These are phyloP conservation scores for Colletotrichum limetticola DNA, from an alignment of 2,329 filamentous ascomycete genomes.

Conservation along the genomic window DNA sequence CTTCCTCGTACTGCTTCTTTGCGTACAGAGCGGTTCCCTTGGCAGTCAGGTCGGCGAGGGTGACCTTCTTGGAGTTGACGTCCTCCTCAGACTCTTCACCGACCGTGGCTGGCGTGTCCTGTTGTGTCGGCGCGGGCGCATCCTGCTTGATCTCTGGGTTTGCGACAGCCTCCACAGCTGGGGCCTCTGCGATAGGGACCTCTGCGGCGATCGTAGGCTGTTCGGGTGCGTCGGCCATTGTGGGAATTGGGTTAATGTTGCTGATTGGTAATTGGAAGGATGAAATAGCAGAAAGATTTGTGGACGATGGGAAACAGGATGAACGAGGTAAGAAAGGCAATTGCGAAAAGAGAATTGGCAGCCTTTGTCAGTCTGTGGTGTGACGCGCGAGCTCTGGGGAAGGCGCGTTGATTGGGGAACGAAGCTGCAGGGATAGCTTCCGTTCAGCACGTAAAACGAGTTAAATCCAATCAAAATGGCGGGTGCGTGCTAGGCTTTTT, in stretches of 20 bases:
- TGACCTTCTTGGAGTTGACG: conserved; percentile 66
- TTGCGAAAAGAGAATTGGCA: conserved; percentile 7
- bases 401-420: conserved; percentile 38
- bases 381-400: conserved; percentile 32
- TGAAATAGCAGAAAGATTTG: not conserved
- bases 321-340: not conserved
- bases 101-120: conserved; percentile 24
- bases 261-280: not conserved
- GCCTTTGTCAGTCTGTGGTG: conserved; percentile 23
- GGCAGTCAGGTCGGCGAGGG: conserved; percentile 80
- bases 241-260: not conserved
- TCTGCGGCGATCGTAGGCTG: conserved; percentile 39
- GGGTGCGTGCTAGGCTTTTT: not conserved
- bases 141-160: conserved; percentile 31
- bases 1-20: conserved; percentile 87
- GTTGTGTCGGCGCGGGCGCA: conserved; percentile 26
- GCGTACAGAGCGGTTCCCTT: conserved; percentile 87
- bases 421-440: conserved; percentile 32
- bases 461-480: conserved; percentile 15
- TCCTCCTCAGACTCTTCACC: conserved; percentile 51
- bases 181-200: conserved; percentile 32
- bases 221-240: conserved; percentile 45
- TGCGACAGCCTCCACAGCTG: conserved; percentile 37
- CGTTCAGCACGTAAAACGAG: conserved; percentile 20
- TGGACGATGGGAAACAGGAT: not conserved